A percentile compares a stretch with the other conserved stretches of the same genome.
phyloP scores from a whole-genome alignment of 352 stramenopile species.

The Phytopythium cucurbitacearum region DNA sequence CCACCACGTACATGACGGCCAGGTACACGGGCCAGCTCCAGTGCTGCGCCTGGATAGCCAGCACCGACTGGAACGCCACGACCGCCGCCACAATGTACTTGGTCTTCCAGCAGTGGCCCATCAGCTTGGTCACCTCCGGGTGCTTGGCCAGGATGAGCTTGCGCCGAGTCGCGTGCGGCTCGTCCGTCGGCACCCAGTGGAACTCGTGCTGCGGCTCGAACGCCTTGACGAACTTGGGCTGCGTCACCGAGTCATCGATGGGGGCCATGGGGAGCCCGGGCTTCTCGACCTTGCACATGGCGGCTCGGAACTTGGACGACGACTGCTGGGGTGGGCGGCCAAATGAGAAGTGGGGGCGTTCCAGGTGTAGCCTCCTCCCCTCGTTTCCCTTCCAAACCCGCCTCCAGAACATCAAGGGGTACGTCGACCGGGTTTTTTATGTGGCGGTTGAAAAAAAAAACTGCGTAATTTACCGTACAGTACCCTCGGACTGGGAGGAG shows the following conservation, averaged over 20 bases:
- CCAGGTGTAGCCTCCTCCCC: background rate
- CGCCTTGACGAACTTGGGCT: slow-evolving; percentile 43
- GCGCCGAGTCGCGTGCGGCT: slow-evolving; percentile 84
- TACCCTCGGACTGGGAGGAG: background rate
- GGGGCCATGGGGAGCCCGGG: slow-evolving; percentile 25
- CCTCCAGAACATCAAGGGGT: too few relatives aligned
- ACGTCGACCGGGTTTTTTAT: too few relatives aligned
- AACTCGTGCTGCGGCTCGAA: slow-evolving; percentile 61
- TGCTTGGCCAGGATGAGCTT: slow-evolving; percentile 86
- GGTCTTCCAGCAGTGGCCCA: slow-evolving; percentile 77
- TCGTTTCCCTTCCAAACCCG: too few relatives aligned
- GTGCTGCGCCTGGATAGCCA: slow-evolving; percentile 61
- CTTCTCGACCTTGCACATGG: slow-evolving; percentile 49
- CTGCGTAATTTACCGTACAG: background rate
- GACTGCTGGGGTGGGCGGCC: background rate
- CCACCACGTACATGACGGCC: slow-evolving; percentile 80
- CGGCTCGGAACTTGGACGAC: too few relatives aligned
- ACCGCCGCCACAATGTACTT: slow-evolving; percentile 83
- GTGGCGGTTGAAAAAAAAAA: background rate
- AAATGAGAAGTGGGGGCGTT: slow-evolving; percentile 7
- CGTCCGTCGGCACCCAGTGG: slow-evolving; percentile 78
- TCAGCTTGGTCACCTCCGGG: slow-evolving; percentile 88
- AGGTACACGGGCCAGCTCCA: slow-evolving; percentile 62
- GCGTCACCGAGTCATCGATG: slow-evolving; percentile 29
- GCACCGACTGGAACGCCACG: slow-evolving; percentile 80